Evolutionary conservation across 2,329 filamentous ascomycete genomes (phyloP), one percentile per base, ranked within the genome.

Genomic region (Arthrocladium fulminans): DNA sequence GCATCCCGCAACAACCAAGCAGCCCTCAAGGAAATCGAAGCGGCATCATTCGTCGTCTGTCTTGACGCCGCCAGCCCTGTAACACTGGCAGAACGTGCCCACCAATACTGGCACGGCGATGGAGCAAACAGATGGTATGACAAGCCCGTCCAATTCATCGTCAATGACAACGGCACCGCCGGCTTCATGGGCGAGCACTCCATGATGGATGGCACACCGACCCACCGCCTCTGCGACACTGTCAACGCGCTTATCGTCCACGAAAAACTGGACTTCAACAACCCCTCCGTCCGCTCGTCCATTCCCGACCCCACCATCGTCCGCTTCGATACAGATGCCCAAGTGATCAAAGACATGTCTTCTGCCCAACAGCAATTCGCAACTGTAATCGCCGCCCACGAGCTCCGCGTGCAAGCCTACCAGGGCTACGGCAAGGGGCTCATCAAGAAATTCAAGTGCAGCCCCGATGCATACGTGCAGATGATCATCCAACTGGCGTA

Each of bases 161-260:
- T 98, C 72, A 96, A 95, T 68, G 89, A 98, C 66, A 98, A 98
- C 66, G 92, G 92, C 59, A 94, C 92, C 6, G 86, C 92, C 2
- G 92, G 92, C 53, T 98, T 98, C 76, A 90, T 88, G 77, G 92
- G 92, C 62, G 92, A 98, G 72, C 92, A 98, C 76, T 94, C 86
- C 61, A 97, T 98, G 92, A 98, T 98, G 94, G 92, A 98, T 65
- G 92, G 94, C 56, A 98, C 92, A 5, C 89, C 94, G 1, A 98
- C 94, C 2, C 92, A 97, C 70, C 84, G 94, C 34, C 56, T 98
- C 13, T 98, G 96, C 67, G 92, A 98, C 75, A 92, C 88, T 63
- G 78, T 94, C 64, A 94, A 90, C 72, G 81, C 86, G 64, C 78
- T 86, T 62, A 96, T 97, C 67, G 89, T 95, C 71, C 83, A 84